phyloP scores from a whole-genome alignment of 768 basidiomycete genomes.

The Boletales sp. region DNA sequence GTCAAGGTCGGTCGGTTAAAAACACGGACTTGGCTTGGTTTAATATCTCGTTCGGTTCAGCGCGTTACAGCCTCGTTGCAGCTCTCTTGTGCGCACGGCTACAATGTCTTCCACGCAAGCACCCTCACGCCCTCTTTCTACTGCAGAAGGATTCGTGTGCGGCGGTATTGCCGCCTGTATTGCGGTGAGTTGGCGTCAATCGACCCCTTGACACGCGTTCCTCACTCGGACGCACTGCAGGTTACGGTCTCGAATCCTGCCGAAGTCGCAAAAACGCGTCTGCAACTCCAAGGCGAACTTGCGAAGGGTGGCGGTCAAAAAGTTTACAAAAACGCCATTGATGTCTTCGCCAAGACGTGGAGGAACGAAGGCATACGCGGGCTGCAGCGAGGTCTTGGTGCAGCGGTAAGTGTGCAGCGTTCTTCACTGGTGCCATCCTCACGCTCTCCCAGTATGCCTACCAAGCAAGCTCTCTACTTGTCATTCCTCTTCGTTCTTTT shows the following conservation, averaged over 20 bases:
- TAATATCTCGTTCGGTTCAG: not conserved
- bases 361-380: conserved; percentile 86
- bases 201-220: not conserved
- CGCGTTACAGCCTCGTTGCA: conserved; percentile 3
- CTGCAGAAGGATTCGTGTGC: conserved; percentile 78
- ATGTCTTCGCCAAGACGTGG: conserved; percentile 86
- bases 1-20: too few relatives aligned
- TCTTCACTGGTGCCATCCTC: conserved; percentile 3
- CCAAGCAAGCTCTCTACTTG: conserved; percentile 54
- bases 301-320: conserved; percentile 64
- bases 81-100: not conserved
- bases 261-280: conserved; percentile 81
- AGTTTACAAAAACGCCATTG: conserved; percentile 88
- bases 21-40: too few relatives aligned
- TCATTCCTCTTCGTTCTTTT: not conserved
- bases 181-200: conserved; percentile 50
- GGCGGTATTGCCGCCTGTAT: conserved; percentile 91
- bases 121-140: conserved; percentile 45
- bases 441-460: conserved; percentile 68
- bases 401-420: conserved; percentile 61
- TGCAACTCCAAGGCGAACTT: conserved; percentile 95
- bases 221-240: conserved; percentile 36
- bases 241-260: conserved; percentile 79
- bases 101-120: conserved; percentile 18
- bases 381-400: conserved; percentile 86